Percentiles rank a stretch among this genome's conserved stretches.
Conservation (phyloP, 2,329 filamentous ascomycete species). For the Sporothrix globosa region DNA sequence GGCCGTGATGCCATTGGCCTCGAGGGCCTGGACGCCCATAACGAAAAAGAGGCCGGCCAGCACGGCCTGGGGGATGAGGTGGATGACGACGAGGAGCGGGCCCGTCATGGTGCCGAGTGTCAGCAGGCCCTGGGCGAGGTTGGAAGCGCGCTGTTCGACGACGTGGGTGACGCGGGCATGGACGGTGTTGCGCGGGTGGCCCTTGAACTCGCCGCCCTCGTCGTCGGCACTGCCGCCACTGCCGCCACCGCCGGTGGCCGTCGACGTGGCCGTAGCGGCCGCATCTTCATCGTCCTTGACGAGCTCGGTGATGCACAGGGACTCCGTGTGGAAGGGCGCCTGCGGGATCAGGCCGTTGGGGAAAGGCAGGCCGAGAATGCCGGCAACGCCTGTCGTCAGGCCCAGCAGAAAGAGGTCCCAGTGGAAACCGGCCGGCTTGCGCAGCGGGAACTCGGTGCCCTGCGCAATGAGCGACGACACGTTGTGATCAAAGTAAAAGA, state of each 20-base stretch:
- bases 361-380: slow-evolving; percentile 75
- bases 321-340: slow-evolving; percentile 79
- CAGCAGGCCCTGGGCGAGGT: slow-evolving; percentile 75
- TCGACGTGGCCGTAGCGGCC: background rate
- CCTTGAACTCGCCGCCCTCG: slow-evolving; percentile 54
- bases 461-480: slow-evolving; percentile 82
- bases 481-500: slow-evolving; percentile 92
- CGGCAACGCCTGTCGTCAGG: slow-evolving; percentile 73
- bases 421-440: slow-evolving; percentile 81
- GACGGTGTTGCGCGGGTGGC: slow-evolving; percentile 47
- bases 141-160: slow-evolving; percentile 78
- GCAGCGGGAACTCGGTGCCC: slow-evolving; percentile 78
- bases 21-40: slow-evolving; percentile 79
- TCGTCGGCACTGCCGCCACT: slow-evolving; percentile 7
- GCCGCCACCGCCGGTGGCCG: too few relatives aligned
- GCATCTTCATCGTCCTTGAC: slow-evolving; percentile 51
- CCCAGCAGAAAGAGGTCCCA: slow-evolving; percentile 84
- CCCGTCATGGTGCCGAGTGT: slow-evolving; percentile 79
- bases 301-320: slow-evolving; percentile 70
- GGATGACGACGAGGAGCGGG: slow-evolving; percentile 71
- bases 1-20: slow-evolving; percentile 74
- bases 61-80: slow-evolving; percentile 78
- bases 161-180: slow-evolving; percentile 61
- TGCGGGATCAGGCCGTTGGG: slow-evolving; percentile 84
- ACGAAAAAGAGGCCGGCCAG: slow-evolving; percentile 82